Evolutionary conservation across 2,329 filamentous ascomycete species (phyloP), one percentile per base, ranked within the genome.

Genomic region (Tolypocladium ophioglossoides): DNA sequence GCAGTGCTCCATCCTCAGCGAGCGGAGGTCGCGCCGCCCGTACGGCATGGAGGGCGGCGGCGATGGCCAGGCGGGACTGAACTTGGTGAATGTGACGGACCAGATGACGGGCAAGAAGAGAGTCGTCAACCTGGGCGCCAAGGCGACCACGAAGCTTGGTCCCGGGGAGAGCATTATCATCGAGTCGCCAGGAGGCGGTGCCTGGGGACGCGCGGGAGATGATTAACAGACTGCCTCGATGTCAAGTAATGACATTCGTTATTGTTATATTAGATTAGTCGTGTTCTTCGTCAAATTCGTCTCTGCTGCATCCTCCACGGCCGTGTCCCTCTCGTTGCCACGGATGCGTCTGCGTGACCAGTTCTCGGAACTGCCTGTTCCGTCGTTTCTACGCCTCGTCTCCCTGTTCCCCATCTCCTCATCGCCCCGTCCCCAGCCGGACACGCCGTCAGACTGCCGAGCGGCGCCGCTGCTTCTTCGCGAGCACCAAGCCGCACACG

Each of bases 1-100:
- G 6, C 85, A 91, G 67, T 87, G 88, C 16, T 87, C 83, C 1
- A 92, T 95, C 30, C 72, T 95, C 8, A 87, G 83, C 7, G 89
- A 95, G 68, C 69, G 90, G 20, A 73, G 90, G 34, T 92, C 0
- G 84, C 87, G 58, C 78, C 82, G 52, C 18, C 90, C 90, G 0
- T 91, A 90, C 54, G 88, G 88, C 0, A 75, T 91, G 55, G 80
- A 81, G 20, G 88, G 87, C 0, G 88, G 88, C 1, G 81, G 80
- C 10, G 83, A 88, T 48, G 88, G 84, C 0, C 70, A 79, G 55
- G 78, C 83, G 8, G 88, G 88, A 0, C 68, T 85, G 54, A 91
- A 91, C 58, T 57, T 50, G 34, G 56, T 61, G 12, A 54, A 54
- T n/a, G 50, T 61, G 6, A 54, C 47, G 27, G 59, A 61, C 30